Base-by-base conservation (phyloP, 805 yeast genomes). In the Tanozyma kutaoensis region DNA sequence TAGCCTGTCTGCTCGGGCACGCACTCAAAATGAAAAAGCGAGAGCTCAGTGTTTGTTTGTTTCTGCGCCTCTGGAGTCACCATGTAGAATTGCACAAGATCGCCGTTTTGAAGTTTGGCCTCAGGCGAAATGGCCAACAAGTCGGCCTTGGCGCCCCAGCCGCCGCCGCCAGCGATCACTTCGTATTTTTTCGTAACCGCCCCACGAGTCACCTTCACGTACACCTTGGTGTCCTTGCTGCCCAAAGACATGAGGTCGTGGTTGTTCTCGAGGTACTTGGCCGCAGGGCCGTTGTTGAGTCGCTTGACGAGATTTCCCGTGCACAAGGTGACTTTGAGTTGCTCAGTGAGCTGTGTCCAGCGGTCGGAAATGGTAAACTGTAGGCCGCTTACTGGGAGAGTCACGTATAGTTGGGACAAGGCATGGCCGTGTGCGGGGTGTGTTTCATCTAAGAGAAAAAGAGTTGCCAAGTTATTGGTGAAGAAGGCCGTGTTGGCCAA, bases 91-190 rank as follows among this genome's bases (percentile, higher is more conserved):
- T 60, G 55, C 22, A 71, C 48, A 21, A 43, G 40, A 35, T 61
- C 64, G n/a, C 75, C 75, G n/a, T 41, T 48, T 2, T 29, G 29
- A 5, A 64, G 39, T 14, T 51, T 40, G 1, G 75, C 75, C 2
- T 62, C 63, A 1, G 81, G 75, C 16, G 76, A 76, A 9, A 76
- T 43, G 1, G 72, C 85, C n/a, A 76, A 55, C 43, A 72, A 67
- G 19, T 68, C 68, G 3, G 78, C 72, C 30, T 76, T 67, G 16
- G 73, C 69, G 1, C 82, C 80, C 84, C 84, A 76, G 2, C 76
- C 73, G 3, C 82, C 77, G 2, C 85, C 85, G 4, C 85, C 85
- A 4, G 81, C 85, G 20, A 72, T 58, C 13, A 76, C 72, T 40
- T 68, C 66, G 43, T 52, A 66, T 28, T 61, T 52, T 28, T 22